Conservation (phyloP, 2,329 filamentous ascomycete genomes). For the Aspergillus eucalypticola region DNA sequence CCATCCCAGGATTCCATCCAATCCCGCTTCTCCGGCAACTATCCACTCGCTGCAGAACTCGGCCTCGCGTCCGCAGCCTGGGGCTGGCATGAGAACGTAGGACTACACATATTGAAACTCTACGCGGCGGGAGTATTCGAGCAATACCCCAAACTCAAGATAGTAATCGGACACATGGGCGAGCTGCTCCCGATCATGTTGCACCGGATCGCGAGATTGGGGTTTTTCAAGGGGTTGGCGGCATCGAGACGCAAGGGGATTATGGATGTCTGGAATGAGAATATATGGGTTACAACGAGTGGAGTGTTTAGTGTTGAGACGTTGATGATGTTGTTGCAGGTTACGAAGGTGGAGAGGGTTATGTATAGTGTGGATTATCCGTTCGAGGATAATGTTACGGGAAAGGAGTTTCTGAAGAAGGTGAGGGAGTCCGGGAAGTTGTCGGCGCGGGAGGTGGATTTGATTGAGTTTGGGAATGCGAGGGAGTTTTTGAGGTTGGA, state of each 20-base stretch:
- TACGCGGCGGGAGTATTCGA: slow-evolving; percentile 59
- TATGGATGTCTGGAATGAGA: slow-evolving; percentile 45
- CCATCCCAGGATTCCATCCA: slow-evolving; percentile 31
- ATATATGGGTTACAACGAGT: slow-evolving; percentile 17
- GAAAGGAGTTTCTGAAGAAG: slow-evolving; percentile 51
- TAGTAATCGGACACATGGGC: slow-evolving; percentile 57
- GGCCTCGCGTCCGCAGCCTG: slow-evolving; percentile 28
- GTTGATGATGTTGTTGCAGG: slow-evolving; percentile 10
- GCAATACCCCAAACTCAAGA: slow-evolving; percentile 54
- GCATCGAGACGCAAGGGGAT: background rate
- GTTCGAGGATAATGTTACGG: slow-evolving; percentile 53
- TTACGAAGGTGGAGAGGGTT: slow-evolving; percentile 7
- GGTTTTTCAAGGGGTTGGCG: slow-evolving; percentile 39
- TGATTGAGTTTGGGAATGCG: slow-evolving; percentile 55
- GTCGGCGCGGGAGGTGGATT: slow-evolving; percentile 50
- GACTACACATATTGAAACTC: slow-evolving; percentile 42
- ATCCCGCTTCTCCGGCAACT: slow-evolving; percentile 41
- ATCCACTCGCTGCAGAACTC: slow-evolving; percentile 22
- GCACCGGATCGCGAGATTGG: slow-evolving; percentile 37
- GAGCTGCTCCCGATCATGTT: slow-evolving; percentile 58
- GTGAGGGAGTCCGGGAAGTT: slow-evolving; percentile 54
- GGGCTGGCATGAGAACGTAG: slow-evolving; percentile 43
- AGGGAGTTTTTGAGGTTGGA: slow-evolving; percentile 45
- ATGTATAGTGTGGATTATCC: slow-evolving; percentile 36
- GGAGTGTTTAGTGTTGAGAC: slow-evolving; percentile 11